Evolutionary conservation across 2,329 filamentous ascomycete species (phyloP), one percentile per base, ranked within the genome.

Genomic region (Phaeosphaeria sp.): DNA sequence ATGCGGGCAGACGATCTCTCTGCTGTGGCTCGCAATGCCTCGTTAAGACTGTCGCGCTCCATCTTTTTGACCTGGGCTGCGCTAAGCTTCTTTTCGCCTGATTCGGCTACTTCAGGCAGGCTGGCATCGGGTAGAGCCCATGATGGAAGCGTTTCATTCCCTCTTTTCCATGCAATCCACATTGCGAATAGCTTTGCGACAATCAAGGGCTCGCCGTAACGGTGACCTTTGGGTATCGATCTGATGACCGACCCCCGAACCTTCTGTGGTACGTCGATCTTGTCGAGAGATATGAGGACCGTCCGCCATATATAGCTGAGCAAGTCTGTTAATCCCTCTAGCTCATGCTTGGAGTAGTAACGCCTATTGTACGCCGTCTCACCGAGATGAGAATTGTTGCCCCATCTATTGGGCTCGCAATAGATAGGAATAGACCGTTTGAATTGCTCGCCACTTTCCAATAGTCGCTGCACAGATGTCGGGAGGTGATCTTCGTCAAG

Each of bases 111-210:
- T 51, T 77, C 83, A 46, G 82, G 81, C 46, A 86, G 78, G 17
- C 82, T 79, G 46, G 81, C 81, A 63, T 87, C 85, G 1, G 84
- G 84, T 54, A 84, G 80, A 42, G 86, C 86, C 87, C 87, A 90
- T 46, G 83, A 79, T 27, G 87, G 85, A 48, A 87, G 84, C 55
- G 78, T 78, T 62, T 88, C 86, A 67, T 89, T 88, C 11, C 87
- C 87, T 54, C 85, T 83, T 71, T 90, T 89, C 87, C 87, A 89
- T 2, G 87, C 85, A 56, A 85, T 82, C 87, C 87, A 90, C 55
- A 88, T 79, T 5, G 86, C 87, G 63, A 90, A 89, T 17, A 77
- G 82, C 64, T 83, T 82, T 55, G 86, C 83, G 33, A 85, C 75
- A 27, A 85, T 82, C n/a, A 89, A 73, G 4, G 87, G 86, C 54